Evolutionary conservation across 306 rosid species (phyloP).

Genomic region (Cicer chorassanicum): DNA sequence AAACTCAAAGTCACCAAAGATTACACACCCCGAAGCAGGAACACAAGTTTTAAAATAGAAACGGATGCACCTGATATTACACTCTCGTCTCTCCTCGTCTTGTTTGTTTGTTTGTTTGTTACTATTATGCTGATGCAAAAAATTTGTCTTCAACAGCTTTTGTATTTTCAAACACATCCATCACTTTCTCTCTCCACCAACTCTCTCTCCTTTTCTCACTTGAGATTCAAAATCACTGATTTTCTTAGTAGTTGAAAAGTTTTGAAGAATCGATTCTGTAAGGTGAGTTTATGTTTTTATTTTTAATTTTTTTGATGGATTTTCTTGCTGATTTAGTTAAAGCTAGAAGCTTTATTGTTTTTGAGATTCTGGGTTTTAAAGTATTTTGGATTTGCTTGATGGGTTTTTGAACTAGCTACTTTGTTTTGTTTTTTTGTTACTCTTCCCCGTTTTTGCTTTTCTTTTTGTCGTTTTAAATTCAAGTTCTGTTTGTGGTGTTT

Average conservation of each 20-base stretch:
- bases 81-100: conserved; percentile 43
- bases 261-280: conserved; percentile 10
- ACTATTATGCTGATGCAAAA: conserved; percentile 47
- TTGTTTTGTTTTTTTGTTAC: conserved; percentile 8
- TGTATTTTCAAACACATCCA: conserved; percentile 50
- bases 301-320: not conserved
- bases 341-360: conserved; percentile 40
- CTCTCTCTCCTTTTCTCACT: conserved; percentile 39
- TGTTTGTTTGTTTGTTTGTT: conserved; percentile 38
- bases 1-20: not conserved
- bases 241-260: not conserved
- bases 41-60: not conserved
- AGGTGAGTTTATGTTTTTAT: conserved; percentile 28
- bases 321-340: conserved; percentile 43
- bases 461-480: conserved; percentile 38
- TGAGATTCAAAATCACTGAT: conserved; percentile 8
- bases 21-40: not conserved
- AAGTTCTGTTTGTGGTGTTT: conserved; percentile 26
- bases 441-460: conserved; percentile 33
- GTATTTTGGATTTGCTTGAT: conserved; percentile 28
- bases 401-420: conserved; percentile 49
- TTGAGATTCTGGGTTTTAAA: conserved; percentile 30
- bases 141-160: conserved; percentile 75
- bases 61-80: conserved; percentile 41
- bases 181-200: conserved; percentile 49